A percentile compares a stretch with the other conserved stretches of the same genome.
Conservation (phyloP, 1,284 basidiomycete genomes). For the Sphaerobolus stellatus region DNA sequence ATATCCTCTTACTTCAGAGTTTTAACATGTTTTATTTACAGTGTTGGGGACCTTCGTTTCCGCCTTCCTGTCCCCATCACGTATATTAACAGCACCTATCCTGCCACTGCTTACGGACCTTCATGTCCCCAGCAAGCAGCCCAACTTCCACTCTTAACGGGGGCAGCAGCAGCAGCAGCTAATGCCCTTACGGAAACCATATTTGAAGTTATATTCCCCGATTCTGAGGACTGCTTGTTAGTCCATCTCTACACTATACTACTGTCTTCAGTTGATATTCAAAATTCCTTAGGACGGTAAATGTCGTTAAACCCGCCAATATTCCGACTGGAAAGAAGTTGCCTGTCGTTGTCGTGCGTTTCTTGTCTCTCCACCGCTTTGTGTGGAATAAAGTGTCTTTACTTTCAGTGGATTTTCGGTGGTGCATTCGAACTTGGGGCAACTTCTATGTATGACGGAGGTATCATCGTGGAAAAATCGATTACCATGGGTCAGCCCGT, state of each 20-base stretch:
- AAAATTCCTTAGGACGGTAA: too few relatives aligned
- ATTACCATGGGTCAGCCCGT: constrained; percentile 17
- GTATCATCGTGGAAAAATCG: background rate
- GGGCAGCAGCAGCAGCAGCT: background rate
- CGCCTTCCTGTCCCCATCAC: constrained; percentile 42
- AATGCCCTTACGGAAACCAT: background rate
- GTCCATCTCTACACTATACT: too few relatives aligned
- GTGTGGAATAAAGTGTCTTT: background rate
- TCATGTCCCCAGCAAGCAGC: constrained; percentile 51
- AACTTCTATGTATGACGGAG: constrained; percentile 21
- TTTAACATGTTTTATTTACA: too few relatives aligned
- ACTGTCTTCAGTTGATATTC: too few relatives aligned
- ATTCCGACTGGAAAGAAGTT: constrained; percentile 40
- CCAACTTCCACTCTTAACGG: background rate
- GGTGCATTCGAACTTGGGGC: constrained; percentile 38
- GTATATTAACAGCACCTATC: constrained; percentile 40
- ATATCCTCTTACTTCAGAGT: too few relatives aligned
- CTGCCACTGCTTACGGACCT: constrained; percentile 44
- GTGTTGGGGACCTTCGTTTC: too few relatives aligned
- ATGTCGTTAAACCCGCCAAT: constrained; percentile 50
- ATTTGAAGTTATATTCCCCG: too few relatives aligned
- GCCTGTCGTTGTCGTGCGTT: constrained; percentile 54
- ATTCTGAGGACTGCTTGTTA: constrained; percentile 10
- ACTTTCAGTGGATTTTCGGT: background rate
- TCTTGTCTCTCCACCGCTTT: background rate